These are phyloP conservation scores for Lactifluus subvellereus DNA, from an alignment of 768 basidiomycete genomes.

Conservation along the genomic window DNA sequence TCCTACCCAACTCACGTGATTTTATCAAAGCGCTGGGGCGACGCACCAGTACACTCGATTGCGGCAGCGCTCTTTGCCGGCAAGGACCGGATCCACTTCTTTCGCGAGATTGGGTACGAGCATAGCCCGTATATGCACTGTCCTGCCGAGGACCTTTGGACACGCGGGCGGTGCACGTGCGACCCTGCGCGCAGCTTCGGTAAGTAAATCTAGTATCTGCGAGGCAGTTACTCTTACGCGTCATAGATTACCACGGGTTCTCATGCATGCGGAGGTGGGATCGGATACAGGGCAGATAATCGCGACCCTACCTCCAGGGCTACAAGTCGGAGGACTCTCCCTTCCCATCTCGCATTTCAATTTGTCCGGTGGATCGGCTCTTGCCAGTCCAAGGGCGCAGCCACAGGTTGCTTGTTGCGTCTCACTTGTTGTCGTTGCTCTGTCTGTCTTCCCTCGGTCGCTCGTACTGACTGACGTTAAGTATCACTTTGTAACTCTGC, in stretches of 20 bases:
- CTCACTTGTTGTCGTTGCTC: too few relatives aligned
- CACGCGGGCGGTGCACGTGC: conserved; percentile 43
- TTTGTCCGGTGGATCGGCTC: too few relatives aligned
- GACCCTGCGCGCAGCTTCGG: conserved; percentile 52
- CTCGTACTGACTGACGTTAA: too few relatives aligned
- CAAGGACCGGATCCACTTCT: conserved; percentile 76
- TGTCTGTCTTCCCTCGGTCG: too few relatives aligned
- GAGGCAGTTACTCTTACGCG: neutral
- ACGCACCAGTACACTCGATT: conserved; percentile 83
- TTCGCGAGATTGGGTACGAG: conserved; percentile 78
- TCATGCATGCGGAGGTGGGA: conserved; percentile 56
- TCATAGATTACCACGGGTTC: conserved; percentile 49
- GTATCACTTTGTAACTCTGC: too few relatives aligned
- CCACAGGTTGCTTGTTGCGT: too few relatives aligned
- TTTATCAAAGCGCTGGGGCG: conserved; percentile 61
- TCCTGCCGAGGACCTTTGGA: conserved; percentile 36
- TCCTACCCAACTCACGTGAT: conserved; percentile 27
- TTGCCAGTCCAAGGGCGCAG: too few relatives aligned
- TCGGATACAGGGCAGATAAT: neutral
- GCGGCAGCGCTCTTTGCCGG: conserved; percentile 70
- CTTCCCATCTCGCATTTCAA: too few relatives aligned
- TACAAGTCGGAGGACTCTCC: too few relatives aligned
- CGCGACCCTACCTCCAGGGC: too few relatives aligned
- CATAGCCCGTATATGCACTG: conserved; percentile 71
- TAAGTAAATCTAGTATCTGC: conserved; percentile 29